These are phyloP conservation scores for Coprinopsis strossmayeri DNA, from an alignment of 768 basidiomycete genomes.

Conservation along the genomic window DNA sequence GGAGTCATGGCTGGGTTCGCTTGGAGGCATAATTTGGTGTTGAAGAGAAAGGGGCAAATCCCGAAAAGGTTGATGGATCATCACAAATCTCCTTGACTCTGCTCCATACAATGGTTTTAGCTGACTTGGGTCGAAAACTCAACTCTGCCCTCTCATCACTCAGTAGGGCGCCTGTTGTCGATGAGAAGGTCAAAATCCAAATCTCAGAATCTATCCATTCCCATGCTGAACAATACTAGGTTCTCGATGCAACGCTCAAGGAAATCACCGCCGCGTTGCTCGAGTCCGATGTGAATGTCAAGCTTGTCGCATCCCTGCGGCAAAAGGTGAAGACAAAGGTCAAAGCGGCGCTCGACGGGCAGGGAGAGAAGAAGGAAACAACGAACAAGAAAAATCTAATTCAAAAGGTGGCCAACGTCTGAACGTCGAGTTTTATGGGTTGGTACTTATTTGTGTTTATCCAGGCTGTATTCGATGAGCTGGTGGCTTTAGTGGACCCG, in stretches of 20 bases:
- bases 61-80: slow-evolving; percentile 1
- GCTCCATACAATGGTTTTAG: slow-evolving; percentile 73
- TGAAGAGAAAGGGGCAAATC: background rate
- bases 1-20: slow-evolving; percentile 38
- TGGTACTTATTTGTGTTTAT: slow-evolving; percentile 4
- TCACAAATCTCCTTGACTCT: slow-evolving; percentile 6
- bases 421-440: too few species aligned
- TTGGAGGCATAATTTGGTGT: slow-evolving; percentile 1
- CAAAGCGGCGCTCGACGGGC: slow-evolving; percentile 68
- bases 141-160: slow-evolving; percentile 91
- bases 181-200: slow-evolving; percentile 65
- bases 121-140: slow-evolving; percentile 90
- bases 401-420: slow-evolving; percentile 95
- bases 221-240: slow-evolving; percentile 37
- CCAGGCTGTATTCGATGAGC: slow-evolving; percentile 94
- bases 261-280: slow-evolving; percentile 91
- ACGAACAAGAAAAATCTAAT: slow-evolving; percentile 79
- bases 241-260: slow-evolving; percentile 89
- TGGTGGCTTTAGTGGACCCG: slow-evolving; percentile 92
- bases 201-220: slow-evolving; percentile 13
- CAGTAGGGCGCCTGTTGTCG: slow-evolving; percentile 78
- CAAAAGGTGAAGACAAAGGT: slow-evolving; percentile 90
- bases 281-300: slow-evolving; percentile 98
- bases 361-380: slow-evolving; percentile 69
- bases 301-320: slow-evolving; percentile 81